Conservation (phyloP, 805 yeast species). For the Ogataea paradorogensis region DNA sequence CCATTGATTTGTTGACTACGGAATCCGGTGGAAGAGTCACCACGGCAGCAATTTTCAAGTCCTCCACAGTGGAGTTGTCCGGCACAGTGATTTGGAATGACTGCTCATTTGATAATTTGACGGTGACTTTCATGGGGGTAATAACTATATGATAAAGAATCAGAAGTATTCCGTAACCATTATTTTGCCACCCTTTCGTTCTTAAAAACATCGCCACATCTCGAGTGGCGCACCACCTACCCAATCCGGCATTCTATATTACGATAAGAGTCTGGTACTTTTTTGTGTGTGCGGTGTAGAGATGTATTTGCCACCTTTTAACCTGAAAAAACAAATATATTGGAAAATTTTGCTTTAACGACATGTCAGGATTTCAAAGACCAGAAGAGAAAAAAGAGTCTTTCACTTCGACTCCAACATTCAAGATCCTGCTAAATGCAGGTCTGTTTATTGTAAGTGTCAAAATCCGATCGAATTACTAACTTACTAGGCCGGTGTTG, state of each 20-base stretch:
- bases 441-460: slow-evolving; percentile 51
- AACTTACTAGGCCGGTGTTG: slow-evolving; percentile 59
- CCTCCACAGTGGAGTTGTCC: slow-evolving; percentile 50
- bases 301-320: background rate
- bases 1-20: slow-evolving; percentile 12
- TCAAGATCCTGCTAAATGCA: slow-evolving; percentile 61
- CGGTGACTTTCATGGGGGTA: slow-evolving; percentile 44
- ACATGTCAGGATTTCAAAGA: slow-evolving; percentile 33
- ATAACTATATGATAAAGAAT: slow-evolving; percentile 1
- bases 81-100: slow-evolving; percentile 47
- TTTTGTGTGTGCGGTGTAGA: slow-evolving; percentile 2
- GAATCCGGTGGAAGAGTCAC: slow-evolving; percentile 35
- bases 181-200: slow-evolving; percentile 20
- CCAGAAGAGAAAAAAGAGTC: slow-evolving; percentile 36
- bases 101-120: slow-evolving; percentile 36
- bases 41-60: slow-evolving; percentile 45
- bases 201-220: slow-evolving; percentile 9
- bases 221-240: slow-evolving; percentile 8
- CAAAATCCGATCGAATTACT: slow-evolving; percentile 4
- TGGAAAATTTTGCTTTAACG: slow-evolving; percentile 10
- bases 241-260: slow-evolving; percentile 1
- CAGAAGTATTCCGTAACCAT: slow-evolving; percentile 5
- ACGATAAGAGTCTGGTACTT: slow-evolving; percentile 5
- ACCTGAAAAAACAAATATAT: background rate
- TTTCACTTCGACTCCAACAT: slow-evolving; percentile 61